A percentile compares a stretch with the other conserved stretches of the same genome.
Evolutionary conservation across 73 alveolate genomes (phyloP).

Genomic region (Diophrys appendiculata): DNA sequence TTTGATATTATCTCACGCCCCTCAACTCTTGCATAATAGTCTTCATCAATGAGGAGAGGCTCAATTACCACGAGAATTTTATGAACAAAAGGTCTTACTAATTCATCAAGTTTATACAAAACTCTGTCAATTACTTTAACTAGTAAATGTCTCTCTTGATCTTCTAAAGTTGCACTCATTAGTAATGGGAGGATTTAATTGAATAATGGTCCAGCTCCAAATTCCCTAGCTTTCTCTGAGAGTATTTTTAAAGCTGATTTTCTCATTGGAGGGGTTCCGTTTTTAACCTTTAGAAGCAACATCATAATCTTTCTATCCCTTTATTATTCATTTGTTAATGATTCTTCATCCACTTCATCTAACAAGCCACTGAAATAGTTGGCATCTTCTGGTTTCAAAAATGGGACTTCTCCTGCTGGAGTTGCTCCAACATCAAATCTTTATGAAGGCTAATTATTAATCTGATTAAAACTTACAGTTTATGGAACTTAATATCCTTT

Average conservation of each 20-base stretch:
- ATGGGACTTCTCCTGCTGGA: constrained; percentile 64
- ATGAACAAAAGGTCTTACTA: constrained; percentile 98
- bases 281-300: constrained; percentile 91
- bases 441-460: constrained; percentile 39
- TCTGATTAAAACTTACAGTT: no score
- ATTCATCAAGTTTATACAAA: constrained; percentile 90
- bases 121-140: constrained; percentile 97
- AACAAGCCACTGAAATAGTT: constrained; percentile 79
- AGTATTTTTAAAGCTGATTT: constrained; percentile 89
- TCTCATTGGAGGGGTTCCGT: constrained; percentile 97
- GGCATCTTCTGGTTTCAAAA: constrained; percentile 87
- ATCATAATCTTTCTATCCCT: constrained; percentile 92
- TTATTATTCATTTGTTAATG: constrained; percentile 86
- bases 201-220: constrained; percentile 96
- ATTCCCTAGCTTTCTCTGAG: constrained; percentile 93
- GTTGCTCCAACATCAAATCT: constrained; percentile 10
- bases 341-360: constrained; percentile 87
- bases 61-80: constrained; percentile 98
- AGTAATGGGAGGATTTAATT: constrained; percentile 94
- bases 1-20: constrained; percentile 99
- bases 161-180: constrained; percentile 96
- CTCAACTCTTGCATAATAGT: constrained; percentile 99
- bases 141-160: constrained; percentile 96
- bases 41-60: constrained; percentile 99
- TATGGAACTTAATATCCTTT: constrained; percentile 78